Evolutionary conservation across 768 basidiomycete genomes (phyloP).

Genomic region (Trametes villosa): DNA sequence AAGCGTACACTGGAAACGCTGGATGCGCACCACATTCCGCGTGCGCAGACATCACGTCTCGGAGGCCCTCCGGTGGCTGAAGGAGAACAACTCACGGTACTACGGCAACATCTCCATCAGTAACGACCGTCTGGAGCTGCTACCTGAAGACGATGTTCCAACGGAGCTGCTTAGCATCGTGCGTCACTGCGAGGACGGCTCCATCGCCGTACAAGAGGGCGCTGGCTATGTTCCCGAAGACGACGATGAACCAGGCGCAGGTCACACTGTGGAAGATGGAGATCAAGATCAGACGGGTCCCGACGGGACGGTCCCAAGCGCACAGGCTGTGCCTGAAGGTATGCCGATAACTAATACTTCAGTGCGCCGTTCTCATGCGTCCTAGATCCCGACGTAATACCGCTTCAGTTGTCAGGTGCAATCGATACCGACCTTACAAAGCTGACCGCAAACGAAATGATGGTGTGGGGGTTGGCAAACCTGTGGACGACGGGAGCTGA

Average conservation of each 20-base stretch:
- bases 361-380: too few species aligned
- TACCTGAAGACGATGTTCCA: slow-evolving; percentile 43
- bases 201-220: slow-evolving; percentile 26
- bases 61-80: slow-evolving; percentile 42
- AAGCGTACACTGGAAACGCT: slow-evolving; percentile 28
- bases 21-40: slow-evolving; percentile 36
- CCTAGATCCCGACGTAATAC: slow-evolving; percentile 36
- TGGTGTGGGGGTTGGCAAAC: slow-evolving; percentile 35
- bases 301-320: too few species aligned
- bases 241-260: background rate
- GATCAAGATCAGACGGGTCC: too few species aligned
- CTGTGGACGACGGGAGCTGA: slow-evolving; percentile 26
- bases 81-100: slow-evolving; percentile 38
- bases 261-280: too few species aligned
- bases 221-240: slow-evolving; percentile 35
- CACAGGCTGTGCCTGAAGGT: too few species aligned
- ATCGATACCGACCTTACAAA: slow-evolving; percentile 35
- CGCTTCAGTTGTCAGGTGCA: slow-evolving; percentile 31
- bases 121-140: slow-evolving; percentile 13
- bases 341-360: too few species aligned
- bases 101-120: slow-evolving; percentile 37
- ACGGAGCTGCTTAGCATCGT: slow-evolving; percentile 20
- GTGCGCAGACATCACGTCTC: slow-evolving; percentile 37
- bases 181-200: slow-evolving; percentile 21
- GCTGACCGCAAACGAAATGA: slow-evolving; percentile 29